Conservation (phyloP, 345 rosid species). For the Populus deltoides region DNA sequence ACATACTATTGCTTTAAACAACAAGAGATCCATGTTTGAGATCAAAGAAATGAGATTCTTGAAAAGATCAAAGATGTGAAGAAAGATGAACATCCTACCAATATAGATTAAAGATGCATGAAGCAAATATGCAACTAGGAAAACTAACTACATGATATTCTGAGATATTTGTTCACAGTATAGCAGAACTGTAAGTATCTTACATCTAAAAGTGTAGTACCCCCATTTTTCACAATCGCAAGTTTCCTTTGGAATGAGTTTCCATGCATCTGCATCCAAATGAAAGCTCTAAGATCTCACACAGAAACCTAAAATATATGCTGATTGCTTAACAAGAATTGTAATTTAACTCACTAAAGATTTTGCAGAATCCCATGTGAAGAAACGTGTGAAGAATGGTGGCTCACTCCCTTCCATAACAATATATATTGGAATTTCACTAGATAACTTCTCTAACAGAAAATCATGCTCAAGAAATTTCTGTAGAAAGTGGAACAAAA, state of each 20-base stretch:
- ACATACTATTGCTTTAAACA: not conserved
- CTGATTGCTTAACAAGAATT: not conserved
- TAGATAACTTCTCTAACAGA: slow-evolving; percentile 65
- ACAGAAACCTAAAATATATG: slow-evolving; percentile 4
- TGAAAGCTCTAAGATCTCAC: slow-evolving; percentile 14
- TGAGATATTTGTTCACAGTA: slow-evolving; percentile 1
- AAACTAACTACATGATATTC: not conserved
- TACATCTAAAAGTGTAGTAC: slow-evolving; percentile 68
- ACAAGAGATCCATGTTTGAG: not conserved
- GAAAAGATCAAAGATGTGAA: not conserved
- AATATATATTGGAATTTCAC: slow-evolving; percentile 68
- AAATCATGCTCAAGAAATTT: slow-evolving; percentile 76
- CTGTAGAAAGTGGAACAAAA: slow-evolving; percentile 37
- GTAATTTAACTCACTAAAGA: slow-evolving; percentile 52
- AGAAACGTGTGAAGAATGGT: slow-evolving; percentile 87
- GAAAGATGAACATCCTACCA: not conserved
- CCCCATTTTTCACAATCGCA: slow-evolving; percentile 69
- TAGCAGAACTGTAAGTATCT: slow-evolving; percentile 21
- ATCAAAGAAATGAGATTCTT: not conserved
- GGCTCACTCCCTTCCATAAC: slow-evolving; percentile 92
- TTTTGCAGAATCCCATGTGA: slow-evolving; percentile 89
- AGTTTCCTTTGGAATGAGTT: slow-evolving; percentile 93
- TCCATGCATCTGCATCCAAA: slow-evolving; percentile 76
- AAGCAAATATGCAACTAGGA: not conserved
- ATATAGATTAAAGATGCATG: not conserved